A percentile compares a stretch with the other conserved stretches of the same genome.
Conservation (phyloP, 768 basidiomycete species). For the Leccinum ochraceum region DNA sequence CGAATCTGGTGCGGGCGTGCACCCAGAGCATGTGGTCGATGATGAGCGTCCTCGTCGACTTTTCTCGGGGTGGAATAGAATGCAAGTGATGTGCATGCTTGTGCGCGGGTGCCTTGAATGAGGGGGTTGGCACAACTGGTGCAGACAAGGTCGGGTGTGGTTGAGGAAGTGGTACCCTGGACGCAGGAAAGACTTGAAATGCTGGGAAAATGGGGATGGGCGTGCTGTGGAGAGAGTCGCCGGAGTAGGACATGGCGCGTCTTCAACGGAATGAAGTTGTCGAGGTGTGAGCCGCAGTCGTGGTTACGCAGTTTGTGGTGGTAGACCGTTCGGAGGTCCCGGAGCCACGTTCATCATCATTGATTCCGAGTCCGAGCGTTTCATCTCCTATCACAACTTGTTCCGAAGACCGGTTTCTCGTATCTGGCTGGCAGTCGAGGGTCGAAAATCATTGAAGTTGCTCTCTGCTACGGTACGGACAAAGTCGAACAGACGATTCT, state of each 20-base stretch:
- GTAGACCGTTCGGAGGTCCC: not conserved
- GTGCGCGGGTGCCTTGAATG: constrained; percentile 76
- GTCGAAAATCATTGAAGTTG: constrained; percentile 68
- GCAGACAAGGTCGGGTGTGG: constrained; percentile 19
- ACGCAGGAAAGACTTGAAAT: constrained; percentile 19
- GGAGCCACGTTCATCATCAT: not conserved
- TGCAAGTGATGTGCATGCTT: constrained; percentile 88
- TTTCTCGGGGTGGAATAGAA: constrained; percentile 83
- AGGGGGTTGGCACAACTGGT: not conserved
- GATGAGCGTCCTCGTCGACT: constrained; percentile 85
- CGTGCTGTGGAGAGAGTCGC: constrained; percentile 11
- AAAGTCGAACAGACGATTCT: constrained; percentile 57
- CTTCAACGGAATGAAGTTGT: not conserved
- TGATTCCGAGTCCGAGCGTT: not conserved
- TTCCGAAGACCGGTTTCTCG: too few species aligned
- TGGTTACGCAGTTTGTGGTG: not conserved
- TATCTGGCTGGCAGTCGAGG: too few species aligned
- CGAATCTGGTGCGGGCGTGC: constrained; percentile 76
- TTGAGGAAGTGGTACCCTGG: constrained; percentile 3
- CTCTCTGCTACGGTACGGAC: constrained; percentile 65
- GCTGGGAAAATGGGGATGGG: constrained; percentile 18
- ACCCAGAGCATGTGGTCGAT: constrained; percentile 89
- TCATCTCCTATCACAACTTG: too few species aligned
- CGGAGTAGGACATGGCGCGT: constrained; percentile 28
- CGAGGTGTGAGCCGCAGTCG: too few species aligned